Evolutionary conservation across 495 filamentous ascomycete species (phyloP).

Genomic region (Chlorociboria aeruginascens): DNA sequence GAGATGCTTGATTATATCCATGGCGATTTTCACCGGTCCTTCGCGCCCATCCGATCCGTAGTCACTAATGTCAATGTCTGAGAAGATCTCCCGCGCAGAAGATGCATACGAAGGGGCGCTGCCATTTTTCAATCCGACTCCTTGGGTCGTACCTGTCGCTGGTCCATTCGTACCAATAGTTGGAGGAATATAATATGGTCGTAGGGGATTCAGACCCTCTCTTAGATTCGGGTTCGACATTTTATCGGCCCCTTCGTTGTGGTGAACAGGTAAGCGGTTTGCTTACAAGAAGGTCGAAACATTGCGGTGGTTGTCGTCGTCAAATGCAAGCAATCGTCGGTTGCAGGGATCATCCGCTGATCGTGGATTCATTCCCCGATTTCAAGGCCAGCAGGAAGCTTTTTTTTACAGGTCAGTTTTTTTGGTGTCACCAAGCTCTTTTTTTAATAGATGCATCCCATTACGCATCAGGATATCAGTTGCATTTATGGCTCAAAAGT

Average conservation of each 20-base stretch:
- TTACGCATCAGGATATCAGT: too few relatives aligned
- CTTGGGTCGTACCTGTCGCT: slow-evolving; percentile 24
- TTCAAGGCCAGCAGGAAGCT: too few relatives aligned
- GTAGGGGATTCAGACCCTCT: slow-evolving; percentile 71
- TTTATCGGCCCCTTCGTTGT: too few relatives aligned
- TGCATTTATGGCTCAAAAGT: too few relatives aligned
- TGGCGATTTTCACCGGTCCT: too few relatives aligned
- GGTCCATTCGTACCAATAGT: slow-evolving; percentile 46
- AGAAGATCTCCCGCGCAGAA: slow-evolving; percentile 72
- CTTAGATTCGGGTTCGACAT: neutral
- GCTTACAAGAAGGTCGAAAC: neutral
- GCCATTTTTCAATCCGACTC: slow-evolving; percentile 29
- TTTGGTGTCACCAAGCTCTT: too few relatives aligned
- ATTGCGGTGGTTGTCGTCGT: slow-evolving; percentile 4
- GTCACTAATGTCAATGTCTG: slow-evolving; percentile 80
- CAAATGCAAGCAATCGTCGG: too few relatives aligned
- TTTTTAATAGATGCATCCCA: too few relatives aligned
- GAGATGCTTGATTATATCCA: too few relatives aligned
- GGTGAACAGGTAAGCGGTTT: neutral
- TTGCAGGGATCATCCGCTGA: too few relatives aligned
- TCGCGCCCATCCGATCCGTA: slow-evolving; percentile 52
- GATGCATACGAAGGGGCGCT: slow-evolving; percentile 47
- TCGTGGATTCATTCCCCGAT: too few relatives aligned
- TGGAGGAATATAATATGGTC: slow-evolving; percentile 90
- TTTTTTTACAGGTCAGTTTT: too few relatives aligned